Conservation (phyloP, 495 filamentous ascomycete species). For the Trichoderma virens region DNA sequence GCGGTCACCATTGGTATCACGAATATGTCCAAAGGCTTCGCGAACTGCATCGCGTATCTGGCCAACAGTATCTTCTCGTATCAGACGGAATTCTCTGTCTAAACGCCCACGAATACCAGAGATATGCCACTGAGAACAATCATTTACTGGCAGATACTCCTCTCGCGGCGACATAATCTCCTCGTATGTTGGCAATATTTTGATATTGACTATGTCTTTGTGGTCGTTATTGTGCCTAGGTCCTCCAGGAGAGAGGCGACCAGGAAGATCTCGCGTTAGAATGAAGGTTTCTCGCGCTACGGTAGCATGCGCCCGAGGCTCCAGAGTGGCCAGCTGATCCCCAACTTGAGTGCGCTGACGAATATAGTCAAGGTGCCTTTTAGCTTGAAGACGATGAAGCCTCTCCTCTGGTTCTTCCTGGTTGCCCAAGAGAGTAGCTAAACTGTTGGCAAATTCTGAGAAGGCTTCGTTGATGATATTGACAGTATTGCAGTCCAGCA, state of each 20-base stretch:
- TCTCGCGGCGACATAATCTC: conserved; percentile 47
- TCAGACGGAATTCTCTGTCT: conserved; percentile 62
- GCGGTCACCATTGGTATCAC: not conserved
- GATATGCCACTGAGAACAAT: conserved; percentile 45
- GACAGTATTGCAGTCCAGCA: conserved; percentile 28
- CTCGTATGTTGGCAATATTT: conserved; percentile 53
- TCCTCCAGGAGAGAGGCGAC: conserved; percentile 43
- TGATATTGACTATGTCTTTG: conserved; percentile 49
- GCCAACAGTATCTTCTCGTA: conserved; percentile 59
- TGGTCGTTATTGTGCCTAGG: conserved; percentile 63
- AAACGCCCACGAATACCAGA: conserved; percentile 52
- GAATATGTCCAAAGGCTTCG: conserved; percentile 26
- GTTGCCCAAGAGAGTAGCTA: not conserved
- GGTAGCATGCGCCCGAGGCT: not conserved
- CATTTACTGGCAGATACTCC: conserved; percentile 54
- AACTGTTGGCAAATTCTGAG: conserved; percentile 1
- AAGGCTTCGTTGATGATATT: conserved; percentile 26
- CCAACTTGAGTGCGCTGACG: not conserved
- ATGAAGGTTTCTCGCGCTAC: conserved; percentile 8
- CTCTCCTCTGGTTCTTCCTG: not conserved
- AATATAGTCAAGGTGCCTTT: conserved; percentile 23
- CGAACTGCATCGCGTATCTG: conserved; percentile 52
- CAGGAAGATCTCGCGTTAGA: conserved; percentile 41
- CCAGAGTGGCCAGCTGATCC: not conserved
- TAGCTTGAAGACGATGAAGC: conserved; percentile 17